Evolutionary conservation across 345 rosid genomes (phyloP), one percentile per base, ranked within the genome.

Genomic region (Mercurialis annua): DNA sequence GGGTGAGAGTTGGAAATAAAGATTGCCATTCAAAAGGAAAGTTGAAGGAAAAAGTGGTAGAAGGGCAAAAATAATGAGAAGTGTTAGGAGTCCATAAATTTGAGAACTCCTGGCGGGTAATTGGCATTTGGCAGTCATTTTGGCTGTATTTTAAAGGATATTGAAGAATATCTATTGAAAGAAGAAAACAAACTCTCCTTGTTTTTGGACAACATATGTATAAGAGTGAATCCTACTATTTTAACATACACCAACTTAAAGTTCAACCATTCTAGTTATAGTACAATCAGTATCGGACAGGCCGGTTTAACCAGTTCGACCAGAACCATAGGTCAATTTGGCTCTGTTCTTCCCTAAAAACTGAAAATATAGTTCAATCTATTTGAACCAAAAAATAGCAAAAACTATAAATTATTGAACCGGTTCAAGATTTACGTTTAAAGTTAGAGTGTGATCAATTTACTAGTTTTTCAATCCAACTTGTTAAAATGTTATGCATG

Each of bases 21-120:
- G 29, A 62, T 62, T 68, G 80, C 81, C 87, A 83, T 83, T 78
- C 69, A 75, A 24, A 71, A 44, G 12, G 63, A 72, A 66, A 62
- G 56, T 54, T 70, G 72, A 16, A 38, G 59, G 57, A 54, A 49
- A 58, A 60, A 20, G 47, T 14, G 57, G 56, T 34, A 68, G 9
- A 34, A 68, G 62, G 64, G 59, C n/a, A 48, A 71, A 48, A 71
- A 54, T 40, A n/a, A 54, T 59, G 66, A 54, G 71, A 44, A 58
- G 24, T 33, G 59, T n/a, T 2, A 40, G 44, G 21, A 31, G 49
- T 53, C 75, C 78, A 72, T 76, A 66, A 50, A 20, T 38, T 62
- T 59, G 47, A 49, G 56, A 38, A 67, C n/a, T 62, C 21, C 20
- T 60, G 71, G 62, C 47, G 64, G 73, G 53, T 40, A 68, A 62